Evolutionary conservation across 208 protist genomes (phyloP).

Genomic region (Trypanosoma cruzi): DNA sequence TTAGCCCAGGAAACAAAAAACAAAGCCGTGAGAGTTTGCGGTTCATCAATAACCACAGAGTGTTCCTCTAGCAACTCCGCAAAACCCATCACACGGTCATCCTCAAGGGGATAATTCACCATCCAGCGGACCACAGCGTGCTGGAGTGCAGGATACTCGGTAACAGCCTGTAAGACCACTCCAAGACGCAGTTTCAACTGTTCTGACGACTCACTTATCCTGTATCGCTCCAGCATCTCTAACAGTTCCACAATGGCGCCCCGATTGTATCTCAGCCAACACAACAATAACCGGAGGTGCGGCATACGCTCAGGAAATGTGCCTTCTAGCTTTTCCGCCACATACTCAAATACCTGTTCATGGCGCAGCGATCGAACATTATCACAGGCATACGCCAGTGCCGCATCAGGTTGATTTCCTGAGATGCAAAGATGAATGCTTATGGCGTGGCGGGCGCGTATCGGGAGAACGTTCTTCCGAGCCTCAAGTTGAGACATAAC

Average conservation of each 20-base stretch:
- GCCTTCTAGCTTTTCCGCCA: slow-evolving; percentile 35
- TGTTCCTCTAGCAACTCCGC: slow-evolving; percentile 56
- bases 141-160: slow-evolving; percentile 36
- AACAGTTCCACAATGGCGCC: slow-evolving; percentile 32
- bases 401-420: slow-evolving; percentile 33
- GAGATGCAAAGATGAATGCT: slow-evolving; percentile 40
- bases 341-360: slow-evolving; percentile 38
- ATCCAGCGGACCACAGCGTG: slow-evolving; percentile 67
- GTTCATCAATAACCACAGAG: slow-evolving; percentile 38
- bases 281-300: slow-evolving; percentile 45
- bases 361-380: slow-evolving; percentile 46
- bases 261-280: slow-evolving; percentile 43
- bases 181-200: slow-evolving; percentile 14
- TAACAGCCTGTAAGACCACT: slow-evolving; percentile 15
- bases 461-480: slow-evolving; percentile 34
- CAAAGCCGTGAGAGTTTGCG: slow-evolving; percentile 48
- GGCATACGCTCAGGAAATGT: slow-evolving; percentile 43
- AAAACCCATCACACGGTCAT: slow-evolving; percentile 56
- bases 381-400: slow-evolving; percentile 40
- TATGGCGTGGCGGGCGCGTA: slow-evolving; percentile 41
- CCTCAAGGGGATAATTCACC: slow-evolving; percentile 58
- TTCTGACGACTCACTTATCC: slow-evolving; percentile 4
- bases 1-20: slow-evolving; percentile 66
- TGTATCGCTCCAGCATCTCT: slow-evolving; percentile 30
- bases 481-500: slow-evolving; percentile 36